These are phyloP conservation scores for Maudiozyma barnettii DNA, from an alignment of 805 yeast species.

Conservation along the genomic window DNA sequence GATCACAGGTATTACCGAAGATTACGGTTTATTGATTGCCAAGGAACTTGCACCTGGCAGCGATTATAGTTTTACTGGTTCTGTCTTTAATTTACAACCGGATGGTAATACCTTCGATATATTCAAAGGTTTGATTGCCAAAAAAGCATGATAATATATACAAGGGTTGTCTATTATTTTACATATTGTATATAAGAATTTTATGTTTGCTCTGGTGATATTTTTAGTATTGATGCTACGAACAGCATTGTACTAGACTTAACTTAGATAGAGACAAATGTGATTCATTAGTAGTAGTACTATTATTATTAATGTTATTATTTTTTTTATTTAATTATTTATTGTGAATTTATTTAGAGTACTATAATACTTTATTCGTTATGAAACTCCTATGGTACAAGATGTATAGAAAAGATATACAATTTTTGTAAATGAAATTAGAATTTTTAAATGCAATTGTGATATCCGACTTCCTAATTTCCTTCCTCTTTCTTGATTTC, in stretches of 20 bases:
- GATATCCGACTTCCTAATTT: background rate
- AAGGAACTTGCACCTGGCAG: conserved; percentile 44
- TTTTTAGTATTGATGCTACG: too few species aligned
- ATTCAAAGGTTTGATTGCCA: conserved; percentile 76
- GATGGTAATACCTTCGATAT: conserved; percentile 97
- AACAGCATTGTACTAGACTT: too few species aligned
- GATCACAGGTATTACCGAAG: conserved; percentile 72
- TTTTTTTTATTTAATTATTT: background rate
- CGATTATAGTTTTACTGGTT: conserved; percentile 41
- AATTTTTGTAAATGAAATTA: background rate
- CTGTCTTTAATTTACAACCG: conserved; percentile 68
- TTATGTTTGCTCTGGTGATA: too few species aligned
- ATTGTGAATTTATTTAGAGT: background rate
- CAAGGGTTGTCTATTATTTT: background rate
- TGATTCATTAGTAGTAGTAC: background rate
- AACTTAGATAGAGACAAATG: background rate
- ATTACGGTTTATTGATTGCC: conserved; percentile 76
- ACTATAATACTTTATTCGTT: background rate
- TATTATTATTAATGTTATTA: background rate
- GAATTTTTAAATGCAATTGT: conserved; percentile 1
- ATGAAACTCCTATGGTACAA: conserved; percentile 4
- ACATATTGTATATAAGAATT: background rate
- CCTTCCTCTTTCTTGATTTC: conserved; percentile 9
- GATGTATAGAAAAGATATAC: conserved; percentile 2
- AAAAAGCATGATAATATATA: conserved; percentile 29